Base-by-base conservation (phyloP, 352 stramenopile genomes). In the Phytopythium ostracodes region DNA sequence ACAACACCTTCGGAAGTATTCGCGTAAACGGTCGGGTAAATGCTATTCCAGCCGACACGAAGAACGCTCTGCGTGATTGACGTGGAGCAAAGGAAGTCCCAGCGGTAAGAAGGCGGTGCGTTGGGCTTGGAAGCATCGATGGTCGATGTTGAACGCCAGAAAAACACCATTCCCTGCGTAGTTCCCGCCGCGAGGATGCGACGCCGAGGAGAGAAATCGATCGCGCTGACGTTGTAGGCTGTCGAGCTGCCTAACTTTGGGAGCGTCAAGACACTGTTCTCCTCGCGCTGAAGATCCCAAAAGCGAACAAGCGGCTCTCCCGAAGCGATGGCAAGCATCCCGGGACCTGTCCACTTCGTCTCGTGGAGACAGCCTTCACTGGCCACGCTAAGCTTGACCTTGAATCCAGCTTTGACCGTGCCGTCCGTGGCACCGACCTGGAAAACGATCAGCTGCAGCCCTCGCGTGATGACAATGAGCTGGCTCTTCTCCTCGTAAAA, bases 191-290 rank as follows among this genome's bases (percentile, higher is more conserved):
- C 91, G 4, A 98, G 72, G 42, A 96, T 80, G 40, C 94, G 86
- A n/a, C 87, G 82, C 14, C 84, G 69, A 22, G 91, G 83, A 10
- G 92, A 96, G 57, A 98, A 98, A 56, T 89, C 81, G 44, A 98
- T 76, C 49, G 76, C 84, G 56, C 85, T 87, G 22, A 97, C 89
- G 36, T 88, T 79, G 63, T 94, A 90, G 29, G 59, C 74, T 20
- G 69, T 24, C 7, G 64, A 67, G 24, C 65, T n/a, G 47, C 47
- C 66, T 10, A 69, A 60, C 59, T 88, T 88, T 0, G 83, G 79
- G 10, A 97, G 67, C 52, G 76, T 95, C 27, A 98, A 64, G 6
- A 96, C 84, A 59, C 96, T 98, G 68, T 94, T 98, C 61, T 98
- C 87, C 55, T 98, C 93, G 1, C 83, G 80, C 15, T 87, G 73